A percentile compares a stretch with the other conserved stretches of the same genome.
Evolutionary conservation across 192 early-diverging fungal species (phyloP).

Genomic region (Backusella australiensis): DNA sequence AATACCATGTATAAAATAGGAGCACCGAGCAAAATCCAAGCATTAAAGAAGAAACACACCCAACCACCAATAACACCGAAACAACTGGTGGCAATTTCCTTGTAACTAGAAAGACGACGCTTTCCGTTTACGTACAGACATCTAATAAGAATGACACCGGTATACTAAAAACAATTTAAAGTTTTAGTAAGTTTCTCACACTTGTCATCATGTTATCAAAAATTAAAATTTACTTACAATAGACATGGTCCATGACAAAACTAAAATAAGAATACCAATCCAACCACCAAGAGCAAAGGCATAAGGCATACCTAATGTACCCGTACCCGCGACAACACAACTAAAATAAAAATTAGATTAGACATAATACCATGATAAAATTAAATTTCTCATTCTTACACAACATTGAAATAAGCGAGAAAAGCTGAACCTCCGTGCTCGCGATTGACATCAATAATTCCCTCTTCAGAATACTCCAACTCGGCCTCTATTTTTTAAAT

Average conservation of each 20-base stretch:
- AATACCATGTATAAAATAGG: constrained; percentile 73
- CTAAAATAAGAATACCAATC: constrained; percentile 63
- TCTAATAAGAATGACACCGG: constrained; percentile 68
- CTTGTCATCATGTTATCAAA: neutral
- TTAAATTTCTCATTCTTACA: neutral
- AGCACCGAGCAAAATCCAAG: constrained; percentile 70
- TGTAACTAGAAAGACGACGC: constrained; percentile 55
- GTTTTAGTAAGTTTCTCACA: neutral
- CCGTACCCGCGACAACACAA: constrained; percentile 81
- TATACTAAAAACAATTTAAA: constrained; percentile 36
- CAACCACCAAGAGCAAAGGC: constrained; percentile 76
- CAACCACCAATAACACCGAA: constrained; percentile 67
- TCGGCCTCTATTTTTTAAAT: constrained; percentile 2
- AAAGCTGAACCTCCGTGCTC: constrained; percentile 41
- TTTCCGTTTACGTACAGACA: constrained; percentile 73
- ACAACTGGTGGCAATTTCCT: constrained; percentile 68
- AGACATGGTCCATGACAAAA: constrained; percentile 72
- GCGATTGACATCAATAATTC: constrained; percentile 16
- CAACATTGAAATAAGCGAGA: constrained; percentile 52
- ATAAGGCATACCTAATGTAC: constrained; percentile 84
- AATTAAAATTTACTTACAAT: neutral
- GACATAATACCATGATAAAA: too few relatives aligned
- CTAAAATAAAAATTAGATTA: too few relatives aligned
- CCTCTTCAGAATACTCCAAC: constrained; percentile 8
- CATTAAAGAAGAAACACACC: constrained; percentile 65